phyloP scores from a whole-genome alignment of 805 yeast genomes.

The Yamadazyma akitaensis region DNA sequence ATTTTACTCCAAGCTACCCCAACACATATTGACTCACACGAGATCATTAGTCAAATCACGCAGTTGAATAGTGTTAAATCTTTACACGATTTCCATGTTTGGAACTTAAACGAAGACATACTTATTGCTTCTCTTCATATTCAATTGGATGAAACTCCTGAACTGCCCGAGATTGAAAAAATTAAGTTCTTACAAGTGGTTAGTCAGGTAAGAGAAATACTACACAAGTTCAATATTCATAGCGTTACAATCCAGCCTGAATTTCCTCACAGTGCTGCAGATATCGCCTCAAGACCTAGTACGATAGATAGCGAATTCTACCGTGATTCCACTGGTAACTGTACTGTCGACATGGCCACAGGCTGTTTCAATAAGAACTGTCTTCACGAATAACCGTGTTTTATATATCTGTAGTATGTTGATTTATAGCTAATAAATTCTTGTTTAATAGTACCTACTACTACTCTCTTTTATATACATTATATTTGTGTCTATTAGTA shows the following conservation, averaged over 20 bases:
- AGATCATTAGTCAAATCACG: slow-evolving; percentile 65
- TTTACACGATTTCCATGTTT: slow-evolving; percentile 92
- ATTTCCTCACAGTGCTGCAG: slow-evolving; percentile 38
- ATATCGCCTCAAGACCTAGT: slow-evolving; percentile 6
- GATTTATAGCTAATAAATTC: neutral
- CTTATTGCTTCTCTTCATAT: slow-evolving; percentile 88
- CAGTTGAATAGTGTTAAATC: slow-evolving; percentile 71
- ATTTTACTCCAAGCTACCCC: slow-evolving; percentile 94
- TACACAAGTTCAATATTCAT: slow-evolving; percentile 83
- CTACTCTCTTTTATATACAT: neutral
- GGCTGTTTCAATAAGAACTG: slow-evolving; percentile 30
- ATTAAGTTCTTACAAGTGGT: slow-evolving; percentile 62
- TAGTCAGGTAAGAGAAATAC: slow-evolving; percentile 66
- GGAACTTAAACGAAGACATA: slow-evolving; percentile 89
- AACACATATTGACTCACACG: slow-evolving; percentile 69
- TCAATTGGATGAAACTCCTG: slow-evolving; percentile 53
- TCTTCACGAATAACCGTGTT: slow-evolving; percentile 3
- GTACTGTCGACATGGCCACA: slow-evolving; percentile 29
- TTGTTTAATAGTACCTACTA: neutral
- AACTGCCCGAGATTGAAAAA: slow-evolving; percentile 45
- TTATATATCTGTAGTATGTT: too few relatives aligned
- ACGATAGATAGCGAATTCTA: slow-evolving; percentile 17
- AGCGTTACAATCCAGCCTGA: slow-evolving; percentile 97
- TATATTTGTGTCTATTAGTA: neutral
- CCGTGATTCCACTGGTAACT: slow-evolving; percentile 29